A percentile compares a stretch with the other conserved stretches of the same genome.
Evolutionary conservation across 2,329 filamentous ascomycete species (phyloP).

Genomic region (Fusarium udum): DNA sequence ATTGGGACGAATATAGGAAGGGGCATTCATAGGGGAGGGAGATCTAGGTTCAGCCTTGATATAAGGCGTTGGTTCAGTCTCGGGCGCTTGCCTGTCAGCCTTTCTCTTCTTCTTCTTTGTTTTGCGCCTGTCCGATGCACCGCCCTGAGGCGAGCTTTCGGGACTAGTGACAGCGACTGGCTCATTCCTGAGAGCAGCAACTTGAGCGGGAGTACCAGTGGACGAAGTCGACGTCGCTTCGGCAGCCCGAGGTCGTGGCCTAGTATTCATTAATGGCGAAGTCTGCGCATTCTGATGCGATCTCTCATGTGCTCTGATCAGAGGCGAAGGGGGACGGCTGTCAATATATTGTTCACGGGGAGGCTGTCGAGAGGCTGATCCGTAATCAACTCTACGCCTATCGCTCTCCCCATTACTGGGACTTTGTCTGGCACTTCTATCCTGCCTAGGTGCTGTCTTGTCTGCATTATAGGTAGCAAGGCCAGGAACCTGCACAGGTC

Average conservation of each 20-base stretch:
- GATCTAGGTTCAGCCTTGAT: slow-evolving; percentile 74
- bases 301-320: slow-evolving; percentile 78
- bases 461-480: slow-evolving; percentile 43
- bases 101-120: slow-evolving; percentile 63
- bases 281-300: slow-evolving; percentile 77
- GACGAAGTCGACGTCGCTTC: slow-evolving; percentile 32
- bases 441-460: slow-evolving; percentile 29
- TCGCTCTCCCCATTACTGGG: slow-evolving; percentile 47
- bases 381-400: slow-evolving; percentile 20
- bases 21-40: slow-evolving; percentile 65
- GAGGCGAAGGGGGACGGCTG: slow-evolving; percentile 61
- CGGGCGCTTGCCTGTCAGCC: slow-evolving; percentile 59
- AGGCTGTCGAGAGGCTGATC: slow-evolving; percentile 21
- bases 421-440: slow-evolving; percentile 53
- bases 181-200: slow-evolving; percentile 65
- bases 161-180: slow-evolving; percentile 62
- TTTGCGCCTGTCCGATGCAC: slow-evolving; percentile 59
- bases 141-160: slow-evolving; percentile 67
- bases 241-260: slow-evolving; percentile 40
- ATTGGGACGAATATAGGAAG: slow-evolving; percentile 62
- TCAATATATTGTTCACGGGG: slow-evolving; percentile 42
- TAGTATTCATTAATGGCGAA: slow-evolving; percentile 63
- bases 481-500: slow-evolving; percentile 44
- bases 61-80: slow-evolving; percentile 59
- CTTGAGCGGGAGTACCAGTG: slow-evolving; percentile 58